Conservation (phyloP, 2,329 filamentous ascomycete genomes). For the Akanthomyces lecanii region DNA sequence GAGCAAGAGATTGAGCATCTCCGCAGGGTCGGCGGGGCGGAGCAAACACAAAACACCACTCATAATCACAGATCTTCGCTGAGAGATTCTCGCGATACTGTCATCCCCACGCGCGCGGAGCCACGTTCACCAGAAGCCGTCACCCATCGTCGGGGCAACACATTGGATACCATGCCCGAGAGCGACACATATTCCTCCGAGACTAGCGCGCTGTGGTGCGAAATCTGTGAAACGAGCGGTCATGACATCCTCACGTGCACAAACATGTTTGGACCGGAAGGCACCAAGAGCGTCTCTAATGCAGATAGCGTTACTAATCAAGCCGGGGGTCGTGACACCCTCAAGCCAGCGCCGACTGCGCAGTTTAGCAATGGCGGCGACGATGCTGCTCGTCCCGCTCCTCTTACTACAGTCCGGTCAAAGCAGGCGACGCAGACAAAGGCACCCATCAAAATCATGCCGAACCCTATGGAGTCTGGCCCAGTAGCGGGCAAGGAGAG, state of each 20-base stretch:
- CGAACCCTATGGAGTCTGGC: constrained; percentile 60
- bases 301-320: constrained; percentile 30
- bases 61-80: constrained; percentile 54
- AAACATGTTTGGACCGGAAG: constrained; percentile 68
- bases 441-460: constrained; percentile 46
- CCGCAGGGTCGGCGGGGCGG: constrained; percentile 41
- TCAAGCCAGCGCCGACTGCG: constrained; percentile 30
- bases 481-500: constrained; percentile 75
- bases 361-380: constrained; percentile 27
- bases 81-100: constrained; percentile 63
- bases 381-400: constrained; percentile 46
- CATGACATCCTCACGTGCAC: constrained; percentile 94
- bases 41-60: constrained; percentile 25
- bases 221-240: constrained; percentile 87
- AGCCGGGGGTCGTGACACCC: constrained; percentile 33
- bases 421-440: constrained; percentile 37
- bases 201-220: constrained; percentile 77
- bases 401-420: constrained; percentile 49
- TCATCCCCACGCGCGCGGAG: constrained; percentile 53
- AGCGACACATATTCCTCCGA: constrained; percentile 68
- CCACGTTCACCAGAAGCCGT: constrained; percentile 42
- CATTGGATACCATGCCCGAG: constrained; percentile 65
- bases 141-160: constrained; percentile 47
- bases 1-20: constrained; percentile 73
- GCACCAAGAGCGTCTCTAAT: constrained; percentile 29